These are phyloP conservation scores for Diplocarpon rosae DNA, from an alignment of 2,329 filamentous ascomycete species.

Conservation along the genomic window DNA sequence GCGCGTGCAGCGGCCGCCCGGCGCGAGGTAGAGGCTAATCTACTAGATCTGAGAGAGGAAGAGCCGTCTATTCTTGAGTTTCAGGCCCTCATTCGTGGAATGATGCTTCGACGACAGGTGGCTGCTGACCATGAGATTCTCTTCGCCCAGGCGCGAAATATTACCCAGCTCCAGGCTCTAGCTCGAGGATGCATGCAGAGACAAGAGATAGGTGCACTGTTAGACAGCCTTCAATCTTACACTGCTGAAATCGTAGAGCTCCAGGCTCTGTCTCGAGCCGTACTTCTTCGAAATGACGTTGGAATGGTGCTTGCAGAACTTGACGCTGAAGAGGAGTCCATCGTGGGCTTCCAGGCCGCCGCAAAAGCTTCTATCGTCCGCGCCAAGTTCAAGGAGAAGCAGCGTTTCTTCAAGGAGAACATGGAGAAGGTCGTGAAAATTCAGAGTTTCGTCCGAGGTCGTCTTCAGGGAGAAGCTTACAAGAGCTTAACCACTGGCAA, in stretches of 20 bases:
- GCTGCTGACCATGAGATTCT: slow-evolving; percentile 42
- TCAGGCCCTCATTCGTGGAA: slow-evolving; percentile 50
- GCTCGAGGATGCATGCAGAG: slow-evolving; percentile 56
- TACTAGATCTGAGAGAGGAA: slow-evolving; percentile 37
- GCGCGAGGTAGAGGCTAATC: slow-evolving; percentile 36
- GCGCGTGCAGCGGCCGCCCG: slow-evolving; percentile 43
- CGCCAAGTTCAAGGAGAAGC: slow-evolving; percentile 69
- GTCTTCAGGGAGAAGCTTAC: slow-evolving; percentile 95
- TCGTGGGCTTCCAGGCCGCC: slow-evolving; percentile 64
- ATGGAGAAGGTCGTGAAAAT: slow-evolving; percentile 99
- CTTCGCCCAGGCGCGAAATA: slow-evolving; percentile 42
- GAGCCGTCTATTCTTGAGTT: slow-evolving; percentile 38
- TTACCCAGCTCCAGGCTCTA: slow-evolving; percentile 54
- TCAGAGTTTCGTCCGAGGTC: slow-evolving; percentile 89
- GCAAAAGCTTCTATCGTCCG: slow-evolving; percentile 66
- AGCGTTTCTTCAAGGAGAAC: slow-evolving; percentile 82
- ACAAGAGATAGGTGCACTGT: slow-evolving; percentile 46
- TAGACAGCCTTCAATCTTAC: slow-evolving; percentile 60
- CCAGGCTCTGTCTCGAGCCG: slow-evolving; percentile 67
- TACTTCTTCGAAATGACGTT: slow-evolving; percentile 65
- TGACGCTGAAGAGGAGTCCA: slow-evolving; percentile 69
- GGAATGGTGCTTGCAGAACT: slow-evolving; percentile 65
- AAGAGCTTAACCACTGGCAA: slow-evolving; percentile 93
- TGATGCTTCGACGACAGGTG: slow-evolving; percentile 43
- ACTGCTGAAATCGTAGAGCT: slow-evolving; percentile 56